Conservation (phyloP, 2,329 filamentous ascomycete genomes). For the Nemania serpens region DNA sequence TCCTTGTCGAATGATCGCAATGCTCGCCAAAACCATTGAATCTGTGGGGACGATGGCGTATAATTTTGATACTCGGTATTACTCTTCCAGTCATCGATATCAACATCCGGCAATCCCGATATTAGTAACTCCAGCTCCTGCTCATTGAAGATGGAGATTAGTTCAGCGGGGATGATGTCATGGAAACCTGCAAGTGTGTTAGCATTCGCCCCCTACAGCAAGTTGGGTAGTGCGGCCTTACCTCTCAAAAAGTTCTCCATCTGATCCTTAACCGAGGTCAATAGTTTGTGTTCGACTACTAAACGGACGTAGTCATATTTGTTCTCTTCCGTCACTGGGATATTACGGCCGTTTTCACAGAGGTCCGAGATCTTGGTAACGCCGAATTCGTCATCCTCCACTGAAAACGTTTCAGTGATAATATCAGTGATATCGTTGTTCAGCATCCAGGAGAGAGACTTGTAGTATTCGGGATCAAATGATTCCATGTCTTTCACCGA, state of each 20-base stretch:
- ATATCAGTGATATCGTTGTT: conserved; percentile 98
- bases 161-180: conserved; percentile 92
- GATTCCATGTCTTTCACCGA: conserved; percentile 99
- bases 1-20: conserved; percentile 98
- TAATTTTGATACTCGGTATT: conserved; percentile 99
- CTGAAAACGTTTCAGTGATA: conserved; percentile 93
- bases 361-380: conserved; percentile 87
- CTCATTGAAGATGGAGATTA: conserved; percentile 98
- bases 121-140: conserved; percentile 96
- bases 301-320: conserved; percentile 97
- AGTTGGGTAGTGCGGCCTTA: conserved; percentile 43
- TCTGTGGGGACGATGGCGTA: conserved; percentile 88
- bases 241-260: conserved; percentile 90
- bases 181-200: conserved; percentile 73
- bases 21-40: conserved; percentile 99
- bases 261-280: conserved; percentile 91
- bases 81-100: conserved; percentile 98
- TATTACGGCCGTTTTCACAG: conserved; percentile 83
- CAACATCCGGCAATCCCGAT: conserved; percentile 94
- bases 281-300: conserved; percentile 91
- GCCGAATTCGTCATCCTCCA: conserved; percentile 93
- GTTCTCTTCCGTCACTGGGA: conserved; percentile 95
- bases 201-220: conserved; percentile 33
- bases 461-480: conserved; percentile 98
- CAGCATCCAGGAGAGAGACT: conserved; percentile 96